These are phyloP conservation scores for Punica granatum DNA, from an alignment of 345 rosid genomes.

Conservation along the genomic window DNA sequence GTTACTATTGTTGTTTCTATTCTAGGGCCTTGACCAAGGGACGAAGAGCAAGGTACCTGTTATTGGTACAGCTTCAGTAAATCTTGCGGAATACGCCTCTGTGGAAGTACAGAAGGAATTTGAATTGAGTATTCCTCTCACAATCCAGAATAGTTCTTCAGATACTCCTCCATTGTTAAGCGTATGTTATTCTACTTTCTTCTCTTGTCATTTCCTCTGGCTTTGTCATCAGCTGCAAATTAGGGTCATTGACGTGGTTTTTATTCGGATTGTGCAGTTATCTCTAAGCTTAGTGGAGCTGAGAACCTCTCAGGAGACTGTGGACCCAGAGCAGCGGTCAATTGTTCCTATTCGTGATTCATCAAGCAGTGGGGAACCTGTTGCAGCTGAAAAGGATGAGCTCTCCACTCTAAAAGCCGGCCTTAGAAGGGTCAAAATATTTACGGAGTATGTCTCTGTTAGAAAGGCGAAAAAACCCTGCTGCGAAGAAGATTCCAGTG, in stretches of 20 bases:
- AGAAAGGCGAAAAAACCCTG: conserved; percentile 58
- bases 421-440: conserved; percentile 73
- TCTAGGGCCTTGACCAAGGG: conserved; percentile 57
- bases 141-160: conserved; percentile 21
- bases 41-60: conserved; percentile 46
- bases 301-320: conserved; percentile 51
- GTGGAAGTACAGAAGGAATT: conserved; percentile 48
- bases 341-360: conserved; percentile 51
- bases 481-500: conserved; percentile 60
- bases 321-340: conserved; percentile 42
- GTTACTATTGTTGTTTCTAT: background rate
- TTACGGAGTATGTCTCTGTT: conserved; percentile 61
- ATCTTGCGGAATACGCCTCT: conserved; percentile 59
- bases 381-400: conserved; percentile 53
- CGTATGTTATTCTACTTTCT: conserved; percentile 35
- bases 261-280: conserved; percentile 34
- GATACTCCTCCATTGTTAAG: conserved; percentile 25
- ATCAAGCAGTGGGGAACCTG: conserved; percentile 39
- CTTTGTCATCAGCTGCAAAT: conserved; percentile 5
- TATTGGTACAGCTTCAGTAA: conserved; percentile 49
- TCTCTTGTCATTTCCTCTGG: background rate
- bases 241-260: background rate
- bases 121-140: conserved; percentile 52
- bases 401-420: conserved; percentile 82
- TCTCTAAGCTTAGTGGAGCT: conserved; percentile 67